Base-by-base conservation (phyloP, 495 filamentous ascomycete species). In the Lepraria neglecta region DNA sequence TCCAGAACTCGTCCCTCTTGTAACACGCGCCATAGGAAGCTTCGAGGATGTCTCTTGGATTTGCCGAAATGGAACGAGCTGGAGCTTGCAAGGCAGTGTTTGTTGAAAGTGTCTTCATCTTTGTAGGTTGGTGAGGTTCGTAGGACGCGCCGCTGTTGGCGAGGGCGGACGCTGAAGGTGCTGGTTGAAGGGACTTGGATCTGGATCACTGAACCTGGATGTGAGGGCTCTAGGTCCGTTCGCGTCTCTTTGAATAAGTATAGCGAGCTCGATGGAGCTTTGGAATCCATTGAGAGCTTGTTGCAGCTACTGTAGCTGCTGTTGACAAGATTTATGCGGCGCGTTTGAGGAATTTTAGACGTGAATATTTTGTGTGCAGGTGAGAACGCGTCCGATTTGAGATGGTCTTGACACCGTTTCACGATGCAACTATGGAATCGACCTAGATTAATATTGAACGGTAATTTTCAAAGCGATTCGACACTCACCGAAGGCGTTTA, bases 21-120 rank as follows among this genome's bases (percentile, higher is more conserved):
- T 63, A 97, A 74, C 21, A 98, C 79, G 58, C 94, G 79, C 92
- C 95, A 98, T 27, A 96, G 79, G 66, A 97, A 91, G 68, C 81
- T 87, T 65, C 89, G 83, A 51, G 94, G 95, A 60, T 87, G 88
- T 58, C 77, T 74, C 60, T 84, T 82, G 65, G 85, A 79, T 67
- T 82, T 83, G 58, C 92, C 82, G 73, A 95, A 90, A 79, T 90
- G 95, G 45, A 97, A 81, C 1, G 89, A 87, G 24, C 88, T 88
- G 33, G 91, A 83, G 3, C 80, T 88, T 24, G 95, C 90, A 54
- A 96, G 78, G 68, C 87, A 81, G 33, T 78, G 79, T 64, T 79
- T 74, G 47, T 85, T 80, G 70, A 94, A 95, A 45, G 80, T 77
- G 48, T 84, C 84, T 73, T 94, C 90, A 67, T 91, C 85, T 67